These are phyloP conservation scores for Cinnamomum chago DNA, from an alignment of 164 flowering plant genomes.

Conservation along the genomic window DNA sequence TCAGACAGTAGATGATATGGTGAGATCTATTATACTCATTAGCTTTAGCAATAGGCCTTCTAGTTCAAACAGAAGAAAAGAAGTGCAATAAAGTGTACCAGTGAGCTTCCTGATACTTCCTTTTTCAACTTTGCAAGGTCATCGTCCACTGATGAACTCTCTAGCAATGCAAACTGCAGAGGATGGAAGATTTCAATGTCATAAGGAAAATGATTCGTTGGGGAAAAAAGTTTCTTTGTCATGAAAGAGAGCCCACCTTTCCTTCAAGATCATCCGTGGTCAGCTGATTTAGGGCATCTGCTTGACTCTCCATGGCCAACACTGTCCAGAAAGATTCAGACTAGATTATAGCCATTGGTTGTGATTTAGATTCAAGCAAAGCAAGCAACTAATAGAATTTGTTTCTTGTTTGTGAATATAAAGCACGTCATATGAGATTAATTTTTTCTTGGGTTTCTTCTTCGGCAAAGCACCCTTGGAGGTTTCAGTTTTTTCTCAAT, in stretches of 20 bases:
- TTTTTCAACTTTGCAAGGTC: slow-evolving; percentile 78
- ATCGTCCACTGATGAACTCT: slow-evolving; percentile 86
- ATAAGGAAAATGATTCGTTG: too few relatives aligned
- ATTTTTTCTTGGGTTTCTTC: too few relatives aligned
- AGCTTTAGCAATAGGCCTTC: not conserved
- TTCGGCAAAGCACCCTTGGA: too few relatives aligned
- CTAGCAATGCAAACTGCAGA: slow-evolving; percentile 84
- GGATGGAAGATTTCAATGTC: not conserved
- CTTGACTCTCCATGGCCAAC: slow-evolving; percentile 92
- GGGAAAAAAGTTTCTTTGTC: not conserved
- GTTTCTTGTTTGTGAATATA: not conserved
- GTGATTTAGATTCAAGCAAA: not conserved
- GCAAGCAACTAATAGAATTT: not conserved
- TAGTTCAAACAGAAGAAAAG: not conserved
- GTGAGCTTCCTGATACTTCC: slow-evolving; percentile 68
- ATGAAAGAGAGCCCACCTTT: slow-evolving; percentile 40
- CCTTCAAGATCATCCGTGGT: slow-evolving; percentile 92
- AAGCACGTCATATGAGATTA: not conserved
- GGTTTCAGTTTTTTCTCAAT: too few relatives aligned
- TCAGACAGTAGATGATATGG: not conserved
- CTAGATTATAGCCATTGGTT: not conserved
- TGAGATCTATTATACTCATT: not conserved
- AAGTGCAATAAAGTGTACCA: slow-evolving; percentile 34
- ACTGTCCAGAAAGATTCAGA: slow-evolving; percentile 35
- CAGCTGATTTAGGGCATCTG: slow-evolving; percentile 85